Percentiles rank a stretch among this genome's conserved stretches.
Conservation (phyloP, 2,329 filamentous ascomycete genomes). For the Neopestalotiopsis rosae region DNA sequence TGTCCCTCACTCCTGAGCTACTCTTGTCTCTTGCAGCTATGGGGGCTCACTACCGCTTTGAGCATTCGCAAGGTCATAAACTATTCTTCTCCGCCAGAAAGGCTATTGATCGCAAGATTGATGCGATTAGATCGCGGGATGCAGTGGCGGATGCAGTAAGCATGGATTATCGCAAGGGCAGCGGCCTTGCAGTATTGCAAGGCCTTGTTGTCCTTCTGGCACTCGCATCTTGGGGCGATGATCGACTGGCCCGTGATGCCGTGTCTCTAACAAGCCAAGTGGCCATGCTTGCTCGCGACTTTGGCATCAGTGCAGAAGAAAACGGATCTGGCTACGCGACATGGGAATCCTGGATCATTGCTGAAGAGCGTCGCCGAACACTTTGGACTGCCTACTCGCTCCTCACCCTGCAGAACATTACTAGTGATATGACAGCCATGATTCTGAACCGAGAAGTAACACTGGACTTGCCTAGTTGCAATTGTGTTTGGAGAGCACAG, state of each 20-base stretch:
- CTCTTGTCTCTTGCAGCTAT: conserved; percentile 56
- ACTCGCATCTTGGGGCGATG: conserved; percentile 32
- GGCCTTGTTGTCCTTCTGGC: conserved; percentile 41
- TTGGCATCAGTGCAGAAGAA: conserved; percentile 17
- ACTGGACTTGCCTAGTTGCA: conserved; percentile 58
- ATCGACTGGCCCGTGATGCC: conserved; percentile 27
- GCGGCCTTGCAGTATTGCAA: conserved; percentile 36
- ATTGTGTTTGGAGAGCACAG: conserved; percentile 59
- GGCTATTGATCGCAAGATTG: conserved; percentile 46
- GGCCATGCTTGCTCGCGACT: conserved; percentile 20
- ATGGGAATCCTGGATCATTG: background rate
- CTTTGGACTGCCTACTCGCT: background rate
- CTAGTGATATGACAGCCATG: conserved; percentile 53
- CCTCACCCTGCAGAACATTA: background rate
- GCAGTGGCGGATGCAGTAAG: background rate
- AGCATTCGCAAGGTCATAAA: conserved; percentile 55
- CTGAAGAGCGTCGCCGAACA: background rate
- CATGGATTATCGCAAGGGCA: conserved; percentile 28
- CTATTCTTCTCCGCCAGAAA: conserved; percentile 61
- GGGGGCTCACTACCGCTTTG: conserved; percentile 54
- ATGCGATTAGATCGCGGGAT: conserved; percentile 16
- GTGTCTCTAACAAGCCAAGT: conserved; percentile 30
- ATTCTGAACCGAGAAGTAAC: conserved; percentile 60
- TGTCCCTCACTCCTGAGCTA: conserved; percentile 50
- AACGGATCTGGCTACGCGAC: conserved; percentile 40